Evolutionary conservation across 164 flowering plant species (phyloP), one percentile per base, ranked within the genome.

Genomic region (Malania oleifera): DNA sequence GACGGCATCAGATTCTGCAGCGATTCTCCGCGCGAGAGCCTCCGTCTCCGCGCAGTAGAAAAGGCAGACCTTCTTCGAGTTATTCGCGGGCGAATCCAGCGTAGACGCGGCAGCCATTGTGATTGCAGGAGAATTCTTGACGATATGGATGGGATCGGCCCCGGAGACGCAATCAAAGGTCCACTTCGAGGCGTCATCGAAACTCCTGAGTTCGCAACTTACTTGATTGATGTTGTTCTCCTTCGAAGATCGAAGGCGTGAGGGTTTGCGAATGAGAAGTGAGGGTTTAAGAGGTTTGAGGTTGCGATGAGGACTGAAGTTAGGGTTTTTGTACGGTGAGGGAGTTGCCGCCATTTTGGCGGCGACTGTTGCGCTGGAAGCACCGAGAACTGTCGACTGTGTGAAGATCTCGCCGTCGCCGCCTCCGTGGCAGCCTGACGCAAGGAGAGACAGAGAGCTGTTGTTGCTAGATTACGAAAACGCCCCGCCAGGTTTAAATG

Each of bases 31-130:
- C 1, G 98, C 98, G 0, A 92, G 87, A 6, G 74, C 72, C 67
- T 76, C 71, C 60, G 82, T 87, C 71, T 93, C 98, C 4, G 70
- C 74, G 59, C 84, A 83, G 74, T 86, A 83, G 64, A 87, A 93
- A n/a, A 93, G 81, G 67, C 81, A 84, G 26, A 93, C 83, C 67
- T 72, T 83, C 68, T 93, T 89, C 7, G 64, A 56, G 25, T 34
- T 65, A 68, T 67, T 75, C 9, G 66, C 4, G 2, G 70, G 31
- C 12, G 84, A 57, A 34, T 62, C 71, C 12, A 57, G n/a, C 0
- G 69, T 23, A 5, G 78, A 52, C 5, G 70, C 18, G 25, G 74
- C 27, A 5, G 73, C 67, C 72, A 74, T 74, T 27, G 75, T 55
- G 13, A 67, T 14, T 11, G 66, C 39, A 8, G 63, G 17, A 19